Evolutionary conservation across 192 early-diverging fungal genomes (phyloP).

Genomic region (Rhizoclosmatium sp.): DNA sequence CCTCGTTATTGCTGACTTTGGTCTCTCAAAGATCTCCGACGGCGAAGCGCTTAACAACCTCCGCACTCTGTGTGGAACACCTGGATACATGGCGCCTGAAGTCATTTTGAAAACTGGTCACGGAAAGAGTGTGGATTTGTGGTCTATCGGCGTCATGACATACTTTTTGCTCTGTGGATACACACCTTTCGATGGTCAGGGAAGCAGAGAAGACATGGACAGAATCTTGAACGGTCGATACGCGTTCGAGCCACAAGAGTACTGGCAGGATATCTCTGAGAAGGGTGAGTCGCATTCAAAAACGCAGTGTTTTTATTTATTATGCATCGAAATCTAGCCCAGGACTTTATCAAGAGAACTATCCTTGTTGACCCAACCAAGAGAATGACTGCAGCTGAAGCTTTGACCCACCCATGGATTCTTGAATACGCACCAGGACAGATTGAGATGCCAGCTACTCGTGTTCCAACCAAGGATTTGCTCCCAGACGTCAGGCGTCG

Average conservation of each 20-base stretch:
- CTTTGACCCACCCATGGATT: constrained; percentile 85
- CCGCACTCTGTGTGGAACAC: constrained; percentile 40
- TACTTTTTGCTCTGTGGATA: constrained; percentile 79
- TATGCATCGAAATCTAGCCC: constrained; percentile 58
- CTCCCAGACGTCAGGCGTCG: constrained; percentile 74
- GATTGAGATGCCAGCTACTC: constrained; percentile 22
- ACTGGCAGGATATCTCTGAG: constrained; percentile 78
- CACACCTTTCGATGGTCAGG: constrained; percentile 62
- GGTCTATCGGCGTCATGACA: constrained; percentile 92
- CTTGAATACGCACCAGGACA: constrained; percentile 49
- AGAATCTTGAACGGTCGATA: constrained; percentile 55
- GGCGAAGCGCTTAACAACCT: constrained; percentile 40
- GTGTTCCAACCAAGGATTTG: constrained; percentile 77
- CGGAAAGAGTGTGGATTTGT: constrained; percentile 92
- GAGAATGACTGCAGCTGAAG: constrained; percentile 82
- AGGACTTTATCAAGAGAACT: constrained; percentile 77
- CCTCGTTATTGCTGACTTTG: constrained; percentile 75
- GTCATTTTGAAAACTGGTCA: constrained; percentile 84
- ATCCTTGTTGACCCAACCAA: constrained; percentile 72
- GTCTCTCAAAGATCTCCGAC: constrained; percentile 64
- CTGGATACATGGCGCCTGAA: constrained; percentile 73
- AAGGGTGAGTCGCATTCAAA: constrained; percentile 31
- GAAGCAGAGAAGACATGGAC: constrained; percentile 53
- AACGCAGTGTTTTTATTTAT: background rate
- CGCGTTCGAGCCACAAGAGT: constrained; percentile 56